A percentile compares a stretch with the other conserved stretches of the same genome.
phyloP scores from a whole-genome alignment of 768 basidiomycete genomes.

The Termitomyces sp. region DNA sequence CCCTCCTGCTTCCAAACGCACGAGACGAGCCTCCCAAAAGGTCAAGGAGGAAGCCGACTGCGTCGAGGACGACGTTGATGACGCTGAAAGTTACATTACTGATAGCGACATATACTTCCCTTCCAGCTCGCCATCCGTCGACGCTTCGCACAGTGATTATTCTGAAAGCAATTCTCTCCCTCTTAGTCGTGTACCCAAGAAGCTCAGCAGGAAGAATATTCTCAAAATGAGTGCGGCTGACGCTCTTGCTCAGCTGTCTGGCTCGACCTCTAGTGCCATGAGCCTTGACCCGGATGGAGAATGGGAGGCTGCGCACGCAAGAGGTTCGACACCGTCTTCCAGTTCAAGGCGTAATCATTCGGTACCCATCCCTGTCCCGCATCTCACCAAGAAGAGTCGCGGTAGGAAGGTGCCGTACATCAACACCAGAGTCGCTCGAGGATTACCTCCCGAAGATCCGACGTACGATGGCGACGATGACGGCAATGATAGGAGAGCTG shows the following conservation, averaged over 20 bases:
- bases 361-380: constrained; percentile 46
- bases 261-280: constrained; percentile 1
- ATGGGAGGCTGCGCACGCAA: constrained; percentile 1
- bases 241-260: constrained; percentile 15
- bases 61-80: constrained; percentile 4
- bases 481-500: constrained; percentile 4
- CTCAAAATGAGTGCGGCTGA: constrained; percentile 16
- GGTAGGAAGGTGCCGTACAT: constrained; percentile 61
- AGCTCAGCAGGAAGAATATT: constrained; percentile 5
- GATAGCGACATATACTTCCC: constrained; percentile 16
- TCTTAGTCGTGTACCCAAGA: constrained; percentile 1
- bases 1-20: constrained; percentile 5
- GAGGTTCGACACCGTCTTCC: background rate
- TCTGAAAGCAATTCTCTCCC: constrained; percentile 8
- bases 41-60: background rate
- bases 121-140: constrained; percentile 16
- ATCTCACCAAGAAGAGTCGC: constrained; percentile 67
- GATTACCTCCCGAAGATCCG: background rate
- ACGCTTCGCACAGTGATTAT: constrained; percentile 13
- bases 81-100: constrained; percentile 10
- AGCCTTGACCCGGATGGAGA: constrained; percentile 4
- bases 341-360: constrained; percentile 13
- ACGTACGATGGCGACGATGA: constrained; percentile 10
- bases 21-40: constrained; percentile 1
- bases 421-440: constrained; percentile 19